Evolutionary conservation across 1,139 yeast species (phyloP), one percentile per base, ranked within the genome.

Genomic region (Eremothecium cymbalariae): DNA sequence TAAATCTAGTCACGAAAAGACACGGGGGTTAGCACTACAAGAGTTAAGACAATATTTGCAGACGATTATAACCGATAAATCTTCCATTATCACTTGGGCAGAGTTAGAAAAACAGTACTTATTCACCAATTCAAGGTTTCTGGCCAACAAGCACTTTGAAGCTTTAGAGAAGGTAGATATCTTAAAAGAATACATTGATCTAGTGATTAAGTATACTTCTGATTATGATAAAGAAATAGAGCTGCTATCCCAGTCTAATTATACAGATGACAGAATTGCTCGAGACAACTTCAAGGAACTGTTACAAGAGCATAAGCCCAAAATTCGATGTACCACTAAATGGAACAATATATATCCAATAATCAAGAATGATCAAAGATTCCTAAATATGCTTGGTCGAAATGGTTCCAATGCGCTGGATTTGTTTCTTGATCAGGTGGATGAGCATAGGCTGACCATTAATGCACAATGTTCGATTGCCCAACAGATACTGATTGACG

Each of bases 341-440:
- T 85, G 93, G 77, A 61, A 59, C 36, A 77, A 76, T 17, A 52
- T 83, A 5, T 64, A 72, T 24, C 64, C 71, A 0, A 39, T 54
- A 3, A 50, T 86, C 2, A 75, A 74, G 44, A 68, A 71, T 18
- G 80, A 80, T 40, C 67, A 64, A 34, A 62, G 75, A 12, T 85
- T 80, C 50, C 53, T 70, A 11, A 74, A 70, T 15, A 48, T 85
- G 27, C 68, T 86, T 41, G 95, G 94, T 0, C 68, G 88, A 39
- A 67, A 74, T 28, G 96, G 96, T 0, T 85, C 96, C 0, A 68
- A 77, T 1, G 82, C 95, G 0, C 53, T 80, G 23, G 95, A 86
- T 41, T 59, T 84, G 28, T 84, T 82, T 49, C 72, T 85, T 74
- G 95, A 88, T 54, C 53, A 71, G 1, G 68, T 80, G 2, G 88